Evolutionary conservation across 1,139 yeast genomes (phyloP), one percentile per base, ranked within the genome.

Genomic region (Hansenula sp.): DNA sequence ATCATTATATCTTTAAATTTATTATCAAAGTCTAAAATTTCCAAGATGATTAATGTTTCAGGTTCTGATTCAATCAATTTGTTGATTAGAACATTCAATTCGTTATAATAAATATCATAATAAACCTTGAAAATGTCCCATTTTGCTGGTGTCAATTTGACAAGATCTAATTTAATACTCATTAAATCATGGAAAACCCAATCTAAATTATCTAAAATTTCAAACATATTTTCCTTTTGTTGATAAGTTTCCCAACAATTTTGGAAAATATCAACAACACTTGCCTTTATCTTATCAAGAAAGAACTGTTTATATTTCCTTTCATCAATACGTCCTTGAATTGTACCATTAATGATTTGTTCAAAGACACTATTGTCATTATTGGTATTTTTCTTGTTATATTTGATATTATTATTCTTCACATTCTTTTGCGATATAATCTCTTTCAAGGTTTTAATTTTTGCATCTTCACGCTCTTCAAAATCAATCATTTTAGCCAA

Each of bases 101-200:
- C 80, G 34, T 72, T 70, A 60, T 86, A 94, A 64, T 90, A 89
- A 50, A 81, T 79, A 16, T 73, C 71, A 53, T 83, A 83, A 44
- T 83, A 77, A 47, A 76, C 77, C 21, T 74, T 69, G 54, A 81
- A 79, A 27, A 91, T 72, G 40, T 80, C 74, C 98, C 98, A 93
- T 45, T 76, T 70, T 11, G 55, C 50, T 0, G 87, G 84, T 28
- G 95, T 90, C 42, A 83, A 72, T n/a, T 70, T 71, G 2, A 73
- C 64, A 39, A 89, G 66, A 19, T 79, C 79, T 33, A 76, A 76
- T 44, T 78, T 75, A 2, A 85, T 88, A 47, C 83, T 75, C 29
- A 74, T 66, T 47, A 93, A 66, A 57, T 93, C 98, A 50, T 84
- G 84, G 60, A 85, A 90, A 17, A 91, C 76, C 94, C 97, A 91